phyloP scores from a whole-genome alignment of 768 basidiomycete genomes.

The Cubamyces sp. region DNA sequence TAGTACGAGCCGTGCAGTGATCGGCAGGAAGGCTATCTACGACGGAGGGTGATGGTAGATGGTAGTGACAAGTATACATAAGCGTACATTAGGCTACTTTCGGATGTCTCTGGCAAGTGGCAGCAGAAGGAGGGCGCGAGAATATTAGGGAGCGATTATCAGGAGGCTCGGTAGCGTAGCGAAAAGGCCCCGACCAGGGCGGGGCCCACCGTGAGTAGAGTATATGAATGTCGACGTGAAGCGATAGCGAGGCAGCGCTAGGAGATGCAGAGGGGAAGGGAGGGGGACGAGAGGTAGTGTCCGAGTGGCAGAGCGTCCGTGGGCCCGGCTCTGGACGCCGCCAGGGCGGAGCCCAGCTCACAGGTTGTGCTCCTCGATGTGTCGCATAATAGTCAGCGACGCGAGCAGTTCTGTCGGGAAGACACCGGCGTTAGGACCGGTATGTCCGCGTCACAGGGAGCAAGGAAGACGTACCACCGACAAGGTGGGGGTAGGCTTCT shows the following conservation, averaged over 20 bases:
- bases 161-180: background rate
- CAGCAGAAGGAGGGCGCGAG: background rate
- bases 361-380: slow-evolving; percentile 53
- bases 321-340: slow-evolving; percentile 11
- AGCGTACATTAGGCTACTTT: slow-evolving; percentile 16
- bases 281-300: background rate
- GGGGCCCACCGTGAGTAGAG: slow-evolving; percentile 12
- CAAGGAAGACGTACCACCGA: slow-evolving; percentile 49
- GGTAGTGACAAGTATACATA: slow-evolving; percentile 20
- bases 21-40: background rate
- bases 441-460: background rate
- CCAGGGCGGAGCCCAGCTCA: slow-evolving; percentile 30
- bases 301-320: background rate
- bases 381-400: slow-evolving; percentile 65
- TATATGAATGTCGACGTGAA: background rate
- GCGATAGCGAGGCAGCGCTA: background rate
- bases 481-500: slow-evolving; percentile 59
- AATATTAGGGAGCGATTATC: slow-evolving; percentile 15
- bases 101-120: background rate
- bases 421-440: slow-evolving; percentile 10
- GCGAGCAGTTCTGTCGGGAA: slow-evolving; percentile 56
- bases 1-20: background rate
- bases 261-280: background rate
- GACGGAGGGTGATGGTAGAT: background rate
- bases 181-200: slow-evolving; percentile 10